Evolutionary conservation across 1,284 basidiomycete genomes (phyloP), one percentile per base, ranked within the genome.

Genomic region (Amylostereum areolatum): DNA sequence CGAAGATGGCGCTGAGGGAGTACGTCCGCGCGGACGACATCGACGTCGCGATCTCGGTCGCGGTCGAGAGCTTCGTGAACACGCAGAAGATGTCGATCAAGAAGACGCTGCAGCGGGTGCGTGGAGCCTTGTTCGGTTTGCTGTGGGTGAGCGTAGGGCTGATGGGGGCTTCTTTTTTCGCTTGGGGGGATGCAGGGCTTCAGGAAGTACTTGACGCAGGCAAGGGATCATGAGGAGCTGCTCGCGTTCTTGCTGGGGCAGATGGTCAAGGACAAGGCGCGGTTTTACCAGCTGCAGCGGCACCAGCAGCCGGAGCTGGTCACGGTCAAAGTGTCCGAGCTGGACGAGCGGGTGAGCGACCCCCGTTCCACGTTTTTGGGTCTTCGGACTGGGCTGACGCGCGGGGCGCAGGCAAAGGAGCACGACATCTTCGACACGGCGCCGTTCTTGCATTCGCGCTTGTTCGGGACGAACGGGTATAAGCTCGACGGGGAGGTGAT

Each of bases 31-130:
- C 85, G 10, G 97, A 99, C 67, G 97, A 99, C 65, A 95, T 99
- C 59, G 95, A 99, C 66, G 72, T 98, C 47, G 96, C 97, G 2
- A 98, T 99, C 57, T 92, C 92, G 55, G 94, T 97, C 35, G 89
- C 92, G 2, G 85, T 99, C 28, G 87, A 88, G 52, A 94, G 90
- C 68, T 99, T 99, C 66, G 91, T 99, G 50, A 93, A 72, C 58
- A 91, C 96, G 18, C 97, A 99, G 66, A 99, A 99, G 75, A 90
- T 95, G 79, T 93, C 89, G 53, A 94, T 99, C 71, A 98, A 98
- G 78, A 96, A 92, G 74, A 95, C 94, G 12, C 75, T 99, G 40
- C 92, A 99, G 69, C 77, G 97, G 59, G 93, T 94, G 61, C 53
- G 87, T 77, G 9, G 35, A 33, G 18, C n/a, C 39, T 43, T 46